Evolutionary conservation across 192 early-diverging fungal genomes (phyloP).

Genomic region (Coemansia sp.): DNA sequence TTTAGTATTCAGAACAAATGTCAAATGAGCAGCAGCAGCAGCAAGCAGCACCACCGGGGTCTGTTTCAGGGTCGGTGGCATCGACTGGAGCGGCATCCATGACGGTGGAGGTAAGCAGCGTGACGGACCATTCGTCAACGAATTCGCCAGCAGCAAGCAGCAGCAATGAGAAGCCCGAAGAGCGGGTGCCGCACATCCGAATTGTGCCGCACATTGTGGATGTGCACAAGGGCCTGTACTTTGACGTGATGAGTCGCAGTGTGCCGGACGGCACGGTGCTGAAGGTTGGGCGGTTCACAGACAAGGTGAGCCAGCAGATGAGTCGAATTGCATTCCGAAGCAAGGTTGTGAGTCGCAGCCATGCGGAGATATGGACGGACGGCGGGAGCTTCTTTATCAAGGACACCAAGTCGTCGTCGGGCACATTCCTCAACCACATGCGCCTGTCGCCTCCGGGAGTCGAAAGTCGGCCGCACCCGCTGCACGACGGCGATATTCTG

Average conservation of each 20-base stretch:
- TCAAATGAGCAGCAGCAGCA: constrained; percentile 4
- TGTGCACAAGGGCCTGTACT: constrained; percentile 58
- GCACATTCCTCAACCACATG: constrained; percentile 96
- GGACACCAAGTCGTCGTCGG: constrained; percentile 95
- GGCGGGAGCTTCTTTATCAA: constrained; percentile 86
- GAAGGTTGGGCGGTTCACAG: constrained; percentile 76
- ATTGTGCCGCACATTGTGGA: constrained; percentile 61
- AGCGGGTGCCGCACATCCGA: constrained; percentile 50
- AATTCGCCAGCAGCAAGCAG: constrained; percentile 6
- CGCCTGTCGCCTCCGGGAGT: constrained; percentile 84
- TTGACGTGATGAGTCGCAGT: constrained; percentile 65
- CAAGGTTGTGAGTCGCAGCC: constrained; percentile 91
- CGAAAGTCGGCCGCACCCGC: constrained; percentile 75
- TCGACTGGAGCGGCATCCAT: not conserved
- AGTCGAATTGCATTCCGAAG: constrained; percentile 81
- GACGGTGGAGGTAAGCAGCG: not conserved
- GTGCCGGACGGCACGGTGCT: constrained; percentile 61
- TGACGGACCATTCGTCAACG: not conserved
- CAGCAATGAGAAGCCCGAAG: constrained; percentile 3
- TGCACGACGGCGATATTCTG: constrained; percentile 90
- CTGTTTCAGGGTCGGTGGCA: not conserved
- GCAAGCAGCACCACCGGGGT: not conserved
- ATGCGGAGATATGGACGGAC: constrained; percentile 92
- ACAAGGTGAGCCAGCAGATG: constrained; percentile 60
- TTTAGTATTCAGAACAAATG: not conserved